Conservation (phyloP, 1,139 yeast species). For the Debaryomyces subglobosus region DNA sequence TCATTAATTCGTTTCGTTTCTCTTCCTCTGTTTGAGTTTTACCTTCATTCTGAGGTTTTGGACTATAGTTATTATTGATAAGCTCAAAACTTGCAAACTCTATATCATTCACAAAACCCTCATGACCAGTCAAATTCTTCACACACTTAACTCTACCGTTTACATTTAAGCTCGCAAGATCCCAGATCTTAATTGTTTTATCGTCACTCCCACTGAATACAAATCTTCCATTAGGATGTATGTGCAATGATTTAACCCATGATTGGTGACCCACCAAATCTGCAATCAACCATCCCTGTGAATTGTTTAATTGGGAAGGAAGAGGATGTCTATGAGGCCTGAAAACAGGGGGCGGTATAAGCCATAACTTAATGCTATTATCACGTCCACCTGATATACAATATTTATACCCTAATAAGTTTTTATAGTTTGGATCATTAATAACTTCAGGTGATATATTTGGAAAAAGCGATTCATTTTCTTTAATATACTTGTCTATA, state of each 20-base stretch:
- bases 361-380: slow-evolving; percentile 75
- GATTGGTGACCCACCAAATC: slow-evolving; percentile 75
- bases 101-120: slow-evolving; percentile 70
- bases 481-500: slow-evolving; percentile 52
- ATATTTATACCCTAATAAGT: slow-evolving; percentile 59
- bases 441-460: slow-evolving; percentile 37
- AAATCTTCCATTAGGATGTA: slow-evolving; percentile 78
- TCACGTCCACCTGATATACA: slow-evolving; percentile 86
- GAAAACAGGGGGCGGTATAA: slow-evolving; percentile 61
- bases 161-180: slow-evolving; percentile 52
- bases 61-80: slow-evolving; percentile 5
- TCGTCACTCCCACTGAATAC: slow-evolving; percentile 82
- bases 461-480: slow-evolving; percentile 35
- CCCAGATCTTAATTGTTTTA: slow-evolving; percentile 79
- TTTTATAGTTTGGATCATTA: slow-evolving; percentile 30
- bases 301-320: slow-evolving; percentile 52
- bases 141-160: slow-evolving; percentile 49
- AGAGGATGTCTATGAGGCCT: slow-evolving; percentile 59
- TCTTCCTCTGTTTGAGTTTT: slow-evolving; percentile 18
- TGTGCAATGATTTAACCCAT: slow-evolving; percentile 74
- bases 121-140: slow-evolving; percentile 63
- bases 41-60: slow-evolving; percentile 19
- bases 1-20: slow-evolving; percentile 19
- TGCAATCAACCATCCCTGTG: slow-evolving; percentile 63
- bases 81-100: slow-evolving; percentile 56